Evolutionary conservation across 202 grass and related monocot species (phyloP), one percentile per base, ranked within the genome.

Genomic region (Carex arenaria): DNA sequence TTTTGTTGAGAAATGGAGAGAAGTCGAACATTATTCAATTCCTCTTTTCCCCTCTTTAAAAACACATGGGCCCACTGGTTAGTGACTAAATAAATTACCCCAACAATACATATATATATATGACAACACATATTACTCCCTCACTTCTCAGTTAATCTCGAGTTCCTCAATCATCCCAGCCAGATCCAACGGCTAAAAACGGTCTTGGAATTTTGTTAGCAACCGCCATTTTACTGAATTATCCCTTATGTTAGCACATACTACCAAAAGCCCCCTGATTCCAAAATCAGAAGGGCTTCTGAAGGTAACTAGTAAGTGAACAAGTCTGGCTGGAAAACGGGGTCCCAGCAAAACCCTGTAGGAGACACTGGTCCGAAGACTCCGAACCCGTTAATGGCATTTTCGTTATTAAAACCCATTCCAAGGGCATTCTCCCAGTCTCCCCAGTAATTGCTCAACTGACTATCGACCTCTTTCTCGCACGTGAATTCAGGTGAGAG

Each of bases 401-500:
- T 19, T 9, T 88, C 82, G 52, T 80, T 69, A 74, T 80, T 71
- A 55, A 84, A 80, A 1, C 51, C 86, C 32, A 90, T 79, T 5
- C 76, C 94, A 14, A 28, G 65, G 83, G 2, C 62, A 31, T 23
- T 74, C 57, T 59, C 72, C 82, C 80, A 92, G 3, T 72, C 75
- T 5, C 10, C 51, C 79, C 7, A 63, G 78, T 90, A 89, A 89
- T 1, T 79, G 6, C 78, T 64, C 40, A 15, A 80, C 86, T 90
- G 89, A 89, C 90, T 93, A 85, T 98, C 88, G 65, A 86, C 91
- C 81, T 93, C 91, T 61, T 82, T 74, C 70, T 95, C 92, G 54
- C 85, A 61, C 0, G 84, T 85, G 60, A 95, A 89, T 30, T 97
- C 92, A 2, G 87, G 80, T 36, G 92, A 92, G 1, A 87, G 86